These are phyloP conservation scores for Naganishia friedmannii DNA, from an alignment of 768 basidiomycete genomes.

Conservation along the genomic window DNA sequence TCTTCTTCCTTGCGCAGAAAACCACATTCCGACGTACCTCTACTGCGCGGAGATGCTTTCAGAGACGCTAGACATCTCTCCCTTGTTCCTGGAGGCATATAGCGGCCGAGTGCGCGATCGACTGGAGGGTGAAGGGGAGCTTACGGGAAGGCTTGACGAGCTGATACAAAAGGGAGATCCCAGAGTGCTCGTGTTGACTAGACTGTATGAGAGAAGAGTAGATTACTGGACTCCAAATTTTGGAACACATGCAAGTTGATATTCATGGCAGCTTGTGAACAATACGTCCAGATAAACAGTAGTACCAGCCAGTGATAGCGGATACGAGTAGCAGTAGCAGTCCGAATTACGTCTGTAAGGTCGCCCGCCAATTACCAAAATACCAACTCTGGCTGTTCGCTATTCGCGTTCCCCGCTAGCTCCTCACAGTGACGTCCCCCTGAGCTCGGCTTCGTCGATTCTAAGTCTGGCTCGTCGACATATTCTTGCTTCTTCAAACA, in stretches of 20 bases:
- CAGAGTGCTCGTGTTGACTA: slow-evolving; percentile 4
- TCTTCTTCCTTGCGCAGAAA: slow-evolving; percentile 33
- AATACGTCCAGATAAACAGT: no score
- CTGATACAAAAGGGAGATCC: neutral
- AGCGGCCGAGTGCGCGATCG: slow-evolving; percentile 2
- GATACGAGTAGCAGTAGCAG: no score
- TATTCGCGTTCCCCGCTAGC: neutral
- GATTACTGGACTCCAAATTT: slow-evolving; percentile 27
- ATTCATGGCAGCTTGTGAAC: neutral
- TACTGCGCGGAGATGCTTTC: slow-evolving; percentile 42
- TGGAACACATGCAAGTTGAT: neutral
- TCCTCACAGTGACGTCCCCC: neutral
- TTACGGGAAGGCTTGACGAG: neutral
- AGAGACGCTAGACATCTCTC: slow-evolving; percentile 42
- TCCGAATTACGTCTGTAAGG: no score
- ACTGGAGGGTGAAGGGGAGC: neutral
- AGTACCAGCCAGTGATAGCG: no score
- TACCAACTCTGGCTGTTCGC: no score
- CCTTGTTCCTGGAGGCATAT: slow-evolving; percentile 33
- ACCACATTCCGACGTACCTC: slow-evolving; percentile 44
- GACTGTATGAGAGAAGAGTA: slow-evolving; percentile 14
- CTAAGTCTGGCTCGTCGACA: neutral
- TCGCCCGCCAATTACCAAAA: no score
- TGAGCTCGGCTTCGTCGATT: neutral
- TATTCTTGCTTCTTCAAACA: no score